These are phyloP conservation scores for Cymbopogon flexuosus DNA, from an alignment of 202 grass and related monocot genomes.

Conservation along the genomic window DNA sequence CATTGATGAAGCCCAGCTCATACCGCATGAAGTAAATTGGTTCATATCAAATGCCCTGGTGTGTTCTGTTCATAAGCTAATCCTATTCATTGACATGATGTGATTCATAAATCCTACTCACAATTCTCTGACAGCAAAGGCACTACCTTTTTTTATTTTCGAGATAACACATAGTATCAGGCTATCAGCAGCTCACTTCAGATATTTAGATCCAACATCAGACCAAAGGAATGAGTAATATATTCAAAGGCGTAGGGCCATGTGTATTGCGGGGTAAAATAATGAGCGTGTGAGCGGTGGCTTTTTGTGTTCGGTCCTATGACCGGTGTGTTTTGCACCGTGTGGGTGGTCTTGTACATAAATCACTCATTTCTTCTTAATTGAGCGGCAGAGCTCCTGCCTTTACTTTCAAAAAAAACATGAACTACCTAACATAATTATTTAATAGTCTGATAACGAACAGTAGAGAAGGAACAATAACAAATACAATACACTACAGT, in stretches of 20 bases:
- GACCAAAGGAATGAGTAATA: background rate
- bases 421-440: background rate
- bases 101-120: background rate
- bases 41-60: background rate
- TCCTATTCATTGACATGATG: background rate
- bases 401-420: background rate
- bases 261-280: too few species aligned
- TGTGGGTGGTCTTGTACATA: too few species aligned
- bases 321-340: too few species aligned
- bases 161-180: background rate
- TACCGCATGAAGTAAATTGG: conserved; percentile 2
- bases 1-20: background rate
- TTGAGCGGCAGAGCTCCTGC: too few species aligned
- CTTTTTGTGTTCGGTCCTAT: too few species aligned
- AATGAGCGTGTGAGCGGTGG: too few species aligned
- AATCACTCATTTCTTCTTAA: too few species aligned
- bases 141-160: background rate
- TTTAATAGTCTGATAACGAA: background rate
- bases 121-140: background rate
- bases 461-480: background rate
- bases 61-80: background rate
- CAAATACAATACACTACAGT: background rate
- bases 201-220: conserved; percentile 8
- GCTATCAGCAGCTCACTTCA: background rate
- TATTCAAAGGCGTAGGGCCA: too few species aligned